phyloP scores from a whole-genome alignment of 164 flowering plant species.

The Euptelea pleiosperma region DNA sequence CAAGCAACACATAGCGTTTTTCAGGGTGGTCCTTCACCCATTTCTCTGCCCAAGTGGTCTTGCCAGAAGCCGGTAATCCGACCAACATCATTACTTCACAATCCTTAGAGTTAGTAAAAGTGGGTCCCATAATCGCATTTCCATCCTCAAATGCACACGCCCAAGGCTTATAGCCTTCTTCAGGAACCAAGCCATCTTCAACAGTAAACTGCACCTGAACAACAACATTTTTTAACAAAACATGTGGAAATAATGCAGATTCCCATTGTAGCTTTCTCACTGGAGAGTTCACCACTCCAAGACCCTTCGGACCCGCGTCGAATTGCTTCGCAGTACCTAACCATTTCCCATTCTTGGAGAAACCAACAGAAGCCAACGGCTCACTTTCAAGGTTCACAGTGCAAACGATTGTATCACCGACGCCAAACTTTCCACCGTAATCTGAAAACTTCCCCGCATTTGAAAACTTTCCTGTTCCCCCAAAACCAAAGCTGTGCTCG shows the following conservation, averaged over 20 bases:
- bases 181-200: conserved; percentile 55
- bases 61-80: conserved; percentile 68
- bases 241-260: conserved; percentile 58
- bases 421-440: conserved; percentile 52
- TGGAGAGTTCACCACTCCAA: conserved; percentile 35
- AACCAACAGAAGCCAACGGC: conserved; percentile 45
- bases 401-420: conserved; percentile 61
- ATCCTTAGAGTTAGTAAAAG: conserved; percentile 25
- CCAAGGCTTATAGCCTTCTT: conserved; percentile 64
- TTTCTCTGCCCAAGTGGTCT: conserved; percentile 69
- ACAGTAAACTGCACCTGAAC: conserved; percentile 56
- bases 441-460: conserved; percentile 39
- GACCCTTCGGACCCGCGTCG: conserved; percentile 43
- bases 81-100: conserved; percentile 73
- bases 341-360: conserved; percentile 62
- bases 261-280: conserved; percentile 30
- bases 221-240: conserved; percentile 58
- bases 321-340: conserved; percentile 48
- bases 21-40: conserved; percentile 61
- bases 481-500: conserved; percentile 47
- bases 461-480: conserved; percentile 62
- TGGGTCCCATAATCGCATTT: conserved; percentile 43
- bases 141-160: conserved; percentile 47
- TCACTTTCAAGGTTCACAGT: conserved; percentile 47
- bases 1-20: conserved; percentile 59